phyloP scores from a whole-genome alignment of 371 early-diverging fungal species.

The Mucor plumbeus region DNA sequence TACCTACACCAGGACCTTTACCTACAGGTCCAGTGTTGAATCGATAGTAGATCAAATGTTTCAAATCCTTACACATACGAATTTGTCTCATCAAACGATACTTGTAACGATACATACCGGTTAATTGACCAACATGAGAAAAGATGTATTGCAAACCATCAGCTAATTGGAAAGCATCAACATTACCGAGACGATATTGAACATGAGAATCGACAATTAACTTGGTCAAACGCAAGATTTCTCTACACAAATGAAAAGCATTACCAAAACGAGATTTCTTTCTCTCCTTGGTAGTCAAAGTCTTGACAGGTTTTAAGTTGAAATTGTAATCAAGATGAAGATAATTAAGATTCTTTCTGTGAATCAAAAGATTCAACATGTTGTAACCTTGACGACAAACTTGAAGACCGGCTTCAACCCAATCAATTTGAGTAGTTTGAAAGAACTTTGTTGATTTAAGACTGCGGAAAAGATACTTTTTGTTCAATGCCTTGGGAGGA shows the following conservation, averaged over 20 bases:
- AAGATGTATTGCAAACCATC: constrained; percentile 98
- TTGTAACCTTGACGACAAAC: constrained; percentile 98
- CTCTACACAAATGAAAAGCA: constrained; percentile 95
- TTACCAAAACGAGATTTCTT: constrained; percentile 99
- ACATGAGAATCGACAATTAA: constrained; percentile 97
- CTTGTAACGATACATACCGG: constrained; percentile 99
- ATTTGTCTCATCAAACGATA: constrained; percentile 99
- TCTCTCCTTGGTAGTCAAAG: constrained; percentile 99
- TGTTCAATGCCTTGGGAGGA: constrained; percentile 87
- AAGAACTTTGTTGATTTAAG: constrained; percentile 98
- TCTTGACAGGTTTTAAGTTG: constrained; percentile 97
- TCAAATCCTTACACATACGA: constrained; percentile 95
- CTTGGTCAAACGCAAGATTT: constrained; percentile 98
- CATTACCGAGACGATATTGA: constrained; percentile 95
- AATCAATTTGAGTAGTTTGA: constrained; percentile 97
- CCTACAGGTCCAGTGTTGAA: constrained; percentile 98
- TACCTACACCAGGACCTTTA: constrained; percentile 97
- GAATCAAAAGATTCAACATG: constrained; percentile 97
- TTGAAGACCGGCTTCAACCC: constrained; percentile 99
- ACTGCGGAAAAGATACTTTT: constrained; percentile 93
- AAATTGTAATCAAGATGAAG: constrained; percentile 98
- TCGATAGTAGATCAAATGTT: constrained; percentile 94
- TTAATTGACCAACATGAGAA: constrained; percentile 98
- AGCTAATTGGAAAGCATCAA: constrained; percentile 97
- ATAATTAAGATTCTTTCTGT: constrained; percentile 97